phyloP scores from a whole-genome alignment of 805 yeast species.

The Saturnispora gosingensis region DNA sequence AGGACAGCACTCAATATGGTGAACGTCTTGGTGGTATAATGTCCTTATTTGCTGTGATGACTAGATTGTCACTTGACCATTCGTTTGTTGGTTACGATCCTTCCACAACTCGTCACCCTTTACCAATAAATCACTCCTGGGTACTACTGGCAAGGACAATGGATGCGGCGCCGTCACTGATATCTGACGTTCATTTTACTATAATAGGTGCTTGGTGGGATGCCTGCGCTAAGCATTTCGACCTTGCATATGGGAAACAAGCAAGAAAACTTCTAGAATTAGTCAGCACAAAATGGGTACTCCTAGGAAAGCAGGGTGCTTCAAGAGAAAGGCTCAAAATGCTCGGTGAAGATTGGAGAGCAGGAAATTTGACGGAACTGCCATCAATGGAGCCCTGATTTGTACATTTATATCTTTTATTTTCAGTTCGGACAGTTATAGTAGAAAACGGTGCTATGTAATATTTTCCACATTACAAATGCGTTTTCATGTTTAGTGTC shows the following conservation, averaged over 20 bases:
- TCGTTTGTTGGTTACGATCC: conserved; percentile 17
- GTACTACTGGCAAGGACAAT: conserved; percentile 58
- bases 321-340: conserved; percentile 73
- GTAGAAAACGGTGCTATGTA: neutral
- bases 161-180: conserved; percentile 41
- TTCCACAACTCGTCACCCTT: conserved; percentile 35
- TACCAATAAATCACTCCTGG: conserved; percentile 59
- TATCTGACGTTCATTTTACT: conserved; percentile 63
- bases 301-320: conserved; percentile 45
- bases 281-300: conserved; percentile 44
- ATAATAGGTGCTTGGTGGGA: conserved; percentile 90
- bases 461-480: neutral
- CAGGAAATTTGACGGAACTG: conserved; percentile 24
- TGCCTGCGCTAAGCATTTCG: conserved; percentile 51
- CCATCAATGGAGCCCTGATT: conserved; percentile 4
- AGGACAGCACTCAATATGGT: conserved; percentile 57
- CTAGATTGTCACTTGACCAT: conserved; percentile 35
- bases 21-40: conserved; percentile 84
- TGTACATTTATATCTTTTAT: neutral
- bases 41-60: conserved; percentile 69
- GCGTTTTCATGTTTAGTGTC: neutral
- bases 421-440: neutral
- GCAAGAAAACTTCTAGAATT: conserved; percentile 49
- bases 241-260: conserved; percentile 56
- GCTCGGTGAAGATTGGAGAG: conserved; percentile 71